phyloP scores from a whole-genome alignment of 176 grass and related monocot species.

The Melocanna baccifera region DNA sequence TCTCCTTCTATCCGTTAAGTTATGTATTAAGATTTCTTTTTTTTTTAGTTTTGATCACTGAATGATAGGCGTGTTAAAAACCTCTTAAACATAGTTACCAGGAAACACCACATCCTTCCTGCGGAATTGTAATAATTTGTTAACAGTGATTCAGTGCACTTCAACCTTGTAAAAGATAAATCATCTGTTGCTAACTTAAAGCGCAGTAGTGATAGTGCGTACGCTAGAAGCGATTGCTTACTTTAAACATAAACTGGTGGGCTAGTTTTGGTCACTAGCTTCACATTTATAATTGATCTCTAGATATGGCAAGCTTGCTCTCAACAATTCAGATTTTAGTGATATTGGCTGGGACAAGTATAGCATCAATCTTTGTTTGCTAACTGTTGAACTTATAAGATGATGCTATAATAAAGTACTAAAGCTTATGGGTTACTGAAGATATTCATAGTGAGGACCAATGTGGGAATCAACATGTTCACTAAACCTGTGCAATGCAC shows the following conservation, averaged over 20 bases:
- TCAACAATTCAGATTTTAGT: not conserved
- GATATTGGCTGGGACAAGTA: not conserved
- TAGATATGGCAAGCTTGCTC: not conserved
- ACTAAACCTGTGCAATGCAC: not conserved
- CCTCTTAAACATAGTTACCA: not conserved
- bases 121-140: not conserved
- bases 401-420: not conserved
- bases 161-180: not conserved
- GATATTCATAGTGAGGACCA: not conserved
- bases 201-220: not conserved
- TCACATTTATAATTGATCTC: not conserved
- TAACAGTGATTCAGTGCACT: not conserved
- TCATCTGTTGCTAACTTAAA: not conserved
- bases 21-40: not conserved
- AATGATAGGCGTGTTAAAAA: not conserved
- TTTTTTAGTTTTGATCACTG: not conserved
- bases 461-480: not conserved
- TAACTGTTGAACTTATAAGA: not conserved
- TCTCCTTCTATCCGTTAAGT: constrained; percentile 23
- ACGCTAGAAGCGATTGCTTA: not conserved
- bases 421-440: not conserved
- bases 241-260: not conserved
- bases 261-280: not conserved
- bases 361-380: not conserved
- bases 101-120: not conserved